Base-by-base conservation (phyloP, 2,329 filamentous ascomycete genomes). In the Claviceps quebecensis region DNA sequence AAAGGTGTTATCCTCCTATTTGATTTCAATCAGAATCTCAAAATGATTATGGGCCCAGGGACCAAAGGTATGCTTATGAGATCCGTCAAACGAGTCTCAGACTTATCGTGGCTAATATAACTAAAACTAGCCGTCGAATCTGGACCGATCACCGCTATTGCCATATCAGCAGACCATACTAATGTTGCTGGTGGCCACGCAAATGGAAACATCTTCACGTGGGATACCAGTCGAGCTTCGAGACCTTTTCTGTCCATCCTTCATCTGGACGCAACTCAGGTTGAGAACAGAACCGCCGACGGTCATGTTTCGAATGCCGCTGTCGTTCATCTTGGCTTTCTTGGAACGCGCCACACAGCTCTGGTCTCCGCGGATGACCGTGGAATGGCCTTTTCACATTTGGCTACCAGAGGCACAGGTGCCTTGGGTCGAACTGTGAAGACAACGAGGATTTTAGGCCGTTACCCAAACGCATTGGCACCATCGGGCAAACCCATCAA, bases 311-410 rank as follows among this genome's bases (percentile, higher is more conserved):
- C 81, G 5, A 85, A 84, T 54, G 81, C 83, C 36, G 78, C 87
- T 3, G 80, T 98, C 45, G 81, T 93, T 6, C 90, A 98, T 66
- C 69, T 98, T n/a, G 93, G 91, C 0, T 98, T 98, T 63, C 73
- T 98, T 5, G 93, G 91, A 7, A 96, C 87, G 3, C 78, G 94
- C 53, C 90, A 93, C 60, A 98, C 93, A 14, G 93, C 94, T 3
- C 74, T 98, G 5, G 90, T 97, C 11, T 98, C 93, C 4, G 93
- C 93, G 2, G 90, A 98, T 67, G 87, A 95, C 60, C 81, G 81
- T 47, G 93, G 94, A 19, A 98, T 98, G 94, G 91, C 93, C 0
- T 98, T 98, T 65, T 96, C 93, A 3, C 94, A 98, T 67, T 77
- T 98, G 9, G 94, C 93, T 9, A 95, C 88, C 9, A 78, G 94